Evolutionary conservation across 208 protist species (phyloP).

Genomic region (Eutreptiella sp.): DNA sequence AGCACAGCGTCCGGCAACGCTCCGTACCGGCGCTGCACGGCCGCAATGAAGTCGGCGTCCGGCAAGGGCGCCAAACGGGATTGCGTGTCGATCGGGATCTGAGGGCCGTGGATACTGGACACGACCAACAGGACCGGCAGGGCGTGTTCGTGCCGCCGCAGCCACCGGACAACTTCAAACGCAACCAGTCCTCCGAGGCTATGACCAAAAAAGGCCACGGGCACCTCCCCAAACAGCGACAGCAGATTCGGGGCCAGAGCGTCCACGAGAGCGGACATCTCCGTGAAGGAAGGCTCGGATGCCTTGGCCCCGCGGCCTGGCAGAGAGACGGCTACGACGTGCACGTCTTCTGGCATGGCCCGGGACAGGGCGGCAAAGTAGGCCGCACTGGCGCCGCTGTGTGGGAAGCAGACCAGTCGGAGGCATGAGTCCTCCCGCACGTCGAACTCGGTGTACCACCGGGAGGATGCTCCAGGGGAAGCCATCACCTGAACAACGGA

Average conservation of each 20-base stretch:
- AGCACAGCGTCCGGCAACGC: not conserved
- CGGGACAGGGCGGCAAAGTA: not conserved
- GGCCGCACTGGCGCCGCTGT: not conserved
- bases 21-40: not conserved
- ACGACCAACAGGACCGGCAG: conserved; percentile 11
- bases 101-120: not conserved
- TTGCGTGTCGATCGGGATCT: not conserved
- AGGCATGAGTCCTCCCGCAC: not conserved
- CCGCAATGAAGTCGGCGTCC: conserved; percentile 5
- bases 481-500: too few species aligned
- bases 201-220: conserved; percentile 32
- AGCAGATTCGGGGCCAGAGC: conserved; percentile 1
- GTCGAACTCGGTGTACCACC: conserved; percentile 5
- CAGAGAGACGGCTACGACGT: conserved; percentile 12
- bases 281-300: not conserved
- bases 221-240: not conserved
- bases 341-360: not conserved
- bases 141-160: not conserved
- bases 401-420: conserved; percentile 21
- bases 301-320: not conserved
- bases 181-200: conserved; percentile 16
- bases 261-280: not conserved
- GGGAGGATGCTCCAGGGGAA: too few species aligned
- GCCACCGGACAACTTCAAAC: not conserved
- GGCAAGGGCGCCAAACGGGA: not conserved